phyloP scores from a whole-genome alignment of 352 stramenopile species.

The Phytophthora fragariaefolia region DNA sequence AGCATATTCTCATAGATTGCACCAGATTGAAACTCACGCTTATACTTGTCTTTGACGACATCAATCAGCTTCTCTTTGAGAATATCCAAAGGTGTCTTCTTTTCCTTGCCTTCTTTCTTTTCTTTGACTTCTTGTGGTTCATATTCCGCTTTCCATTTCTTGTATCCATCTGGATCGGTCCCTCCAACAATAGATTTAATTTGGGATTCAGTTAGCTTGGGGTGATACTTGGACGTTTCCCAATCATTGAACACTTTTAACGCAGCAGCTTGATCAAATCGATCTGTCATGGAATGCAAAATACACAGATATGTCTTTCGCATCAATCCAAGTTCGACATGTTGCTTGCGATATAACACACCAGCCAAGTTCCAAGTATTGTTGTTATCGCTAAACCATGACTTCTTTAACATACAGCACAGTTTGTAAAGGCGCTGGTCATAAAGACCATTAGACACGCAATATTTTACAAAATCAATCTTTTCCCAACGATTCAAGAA shows the following conservation, averaged over 20 bases:
- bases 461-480: not conserved
- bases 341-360: constrained; percentile 1
- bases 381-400: not conserved
- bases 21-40: constrained; percentile 2
- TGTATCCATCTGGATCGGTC: constrained; percentile 1
- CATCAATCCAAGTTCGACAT: constrained; percentile 1
- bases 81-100: constrained; percentile 1
- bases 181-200: constrained; percentile 2
- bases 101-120: constrained; percentile 6
- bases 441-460: not conserved
- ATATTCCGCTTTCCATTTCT: constrained; percentile 2
- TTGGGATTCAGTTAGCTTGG: not conserved
- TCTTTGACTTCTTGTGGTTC: constrained; percentile 2
- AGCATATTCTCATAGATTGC: not conserved
- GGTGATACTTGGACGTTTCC: constrained; percentile 1
- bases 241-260: constrained; percentile 4
- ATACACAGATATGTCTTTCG: constrained; percentile 3
- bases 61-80: constrained; percentile 5
- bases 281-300: not conserved
- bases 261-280: constrained; percentile 4
- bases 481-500: not conserved
- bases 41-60: constrained; percentile 1
- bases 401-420: not conserved
- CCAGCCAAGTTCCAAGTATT: constrained; percentile 1
- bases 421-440: constrained; percentile 5